Percentiles rank a stretch among this genome's conserved stretches.
These are phyloP conservation scores for Solanum boliviense DNA, from an alignment of 257 asterid species.

Conservation along the genomic window DNA sequence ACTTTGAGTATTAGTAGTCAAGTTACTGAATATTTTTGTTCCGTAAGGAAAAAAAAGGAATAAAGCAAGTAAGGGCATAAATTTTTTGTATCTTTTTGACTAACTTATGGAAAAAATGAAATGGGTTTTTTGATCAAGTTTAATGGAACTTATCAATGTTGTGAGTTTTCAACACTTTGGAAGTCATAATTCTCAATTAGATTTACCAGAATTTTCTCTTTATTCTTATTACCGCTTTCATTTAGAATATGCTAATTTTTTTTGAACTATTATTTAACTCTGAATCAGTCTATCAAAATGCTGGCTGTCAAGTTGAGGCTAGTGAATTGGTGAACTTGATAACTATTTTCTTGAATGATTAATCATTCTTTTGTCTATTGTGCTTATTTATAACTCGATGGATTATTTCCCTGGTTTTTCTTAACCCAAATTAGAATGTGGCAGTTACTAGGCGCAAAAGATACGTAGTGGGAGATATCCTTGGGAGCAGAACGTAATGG, in stretches of 20 bases:
- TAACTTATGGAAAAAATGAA: neutral
- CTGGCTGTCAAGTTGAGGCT: neutral
- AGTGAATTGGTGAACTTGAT: neutral
- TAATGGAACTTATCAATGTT: neutral
- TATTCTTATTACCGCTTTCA: neutral
- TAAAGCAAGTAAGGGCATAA: neutral
- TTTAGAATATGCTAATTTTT: neutral
- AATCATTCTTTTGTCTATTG: neutral
- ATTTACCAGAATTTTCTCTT: neutral
- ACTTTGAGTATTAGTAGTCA: neutral
- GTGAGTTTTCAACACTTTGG: neutral
- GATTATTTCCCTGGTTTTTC: neutral
- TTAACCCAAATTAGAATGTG: neutral
- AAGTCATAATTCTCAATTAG: neutral
- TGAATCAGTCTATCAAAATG: neutral
- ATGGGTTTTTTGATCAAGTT: neutral
- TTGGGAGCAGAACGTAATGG: constrained; percentile 6
- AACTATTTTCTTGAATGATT: neutral
- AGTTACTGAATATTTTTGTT: neutral
- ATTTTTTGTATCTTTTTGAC: neutral
- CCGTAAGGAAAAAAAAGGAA: neutral
- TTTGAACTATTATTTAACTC: neutral
- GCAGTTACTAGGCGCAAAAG: neutral
- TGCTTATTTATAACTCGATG: neutral
- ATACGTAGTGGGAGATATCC: neutral